Percentiles rank a stretch among this genome's conserved stretches.
Conservation (phyloP, 495 filamentous ascomycete species). For the Xanthoparmelia taractica region DNA sequence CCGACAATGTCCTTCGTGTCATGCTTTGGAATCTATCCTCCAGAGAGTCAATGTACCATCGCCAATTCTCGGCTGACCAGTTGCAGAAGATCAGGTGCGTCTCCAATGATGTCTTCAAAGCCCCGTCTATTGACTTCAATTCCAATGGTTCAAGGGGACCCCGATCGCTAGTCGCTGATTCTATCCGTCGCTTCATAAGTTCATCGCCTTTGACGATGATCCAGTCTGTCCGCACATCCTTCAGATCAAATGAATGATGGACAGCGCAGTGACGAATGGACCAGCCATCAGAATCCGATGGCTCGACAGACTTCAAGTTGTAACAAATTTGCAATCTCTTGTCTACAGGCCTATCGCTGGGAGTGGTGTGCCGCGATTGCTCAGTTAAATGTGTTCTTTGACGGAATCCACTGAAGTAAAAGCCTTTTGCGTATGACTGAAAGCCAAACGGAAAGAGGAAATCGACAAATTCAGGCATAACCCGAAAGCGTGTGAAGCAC, state of each 20-base stretch:
- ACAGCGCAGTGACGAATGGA: constrained; percentile 37
- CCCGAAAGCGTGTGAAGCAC: constrained; percentile 38
- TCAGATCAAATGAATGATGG: constrained; percentile 38
- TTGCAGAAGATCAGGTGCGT: constrained; percentile 38
- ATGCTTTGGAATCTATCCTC: constrained; percentile 31
- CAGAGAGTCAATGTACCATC: constrained; percentile 39
- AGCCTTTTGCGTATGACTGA: constrained; percentile 24
- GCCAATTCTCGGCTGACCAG: constrained; percentile 42
- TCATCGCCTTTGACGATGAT: not conserved
- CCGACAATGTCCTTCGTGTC: constrained; percentile 28
- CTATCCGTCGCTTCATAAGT: constrained; percentile 24
- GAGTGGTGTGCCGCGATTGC: not conserved
- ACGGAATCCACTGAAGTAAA: constrained; percentile 29
- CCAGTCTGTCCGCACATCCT: not conserved
- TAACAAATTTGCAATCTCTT: constrained; percentile 35
- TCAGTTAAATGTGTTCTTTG: constrained; percentile 18
- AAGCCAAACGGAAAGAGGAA: constrained; percentile 38
- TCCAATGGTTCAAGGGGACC: constrained; percentile 20
- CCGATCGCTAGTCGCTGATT: constrained; percentile 23
- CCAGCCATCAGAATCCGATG: constrained; percentile 34
- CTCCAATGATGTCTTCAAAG: constrained; percentile 32
- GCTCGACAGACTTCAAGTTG: constrained; percentile 40
- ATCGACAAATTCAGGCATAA: constrained; percentile 38
- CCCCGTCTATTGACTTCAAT: constrained; percentile 24
- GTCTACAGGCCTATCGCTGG: not conserved